A percentile compares a stretch with the other conserved stretches of the same genome.
These are phyloP conservation scores for Ambispora gerdemannii DNA, from an alignment of 192 early-diverging fungal species.

Conservation along the genomic window DNA sequence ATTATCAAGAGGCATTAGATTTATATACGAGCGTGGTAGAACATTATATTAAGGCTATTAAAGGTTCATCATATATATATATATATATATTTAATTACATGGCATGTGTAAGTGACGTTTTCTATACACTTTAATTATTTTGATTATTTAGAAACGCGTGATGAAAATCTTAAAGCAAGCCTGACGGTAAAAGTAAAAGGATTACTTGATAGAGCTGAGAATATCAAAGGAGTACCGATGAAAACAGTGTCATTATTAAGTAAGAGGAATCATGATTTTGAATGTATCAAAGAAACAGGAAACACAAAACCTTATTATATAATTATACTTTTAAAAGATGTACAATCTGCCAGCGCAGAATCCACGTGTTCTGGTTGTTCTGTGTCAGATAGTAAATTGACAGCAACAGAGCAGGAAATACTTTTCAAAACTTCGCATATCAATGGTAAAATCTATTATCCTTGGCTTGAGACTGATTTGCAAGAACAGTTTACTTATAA, in stretches of 20 bases:
- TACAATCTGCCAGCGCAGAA: background rate
- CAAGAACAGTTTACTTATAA: conserved; percentile 57
- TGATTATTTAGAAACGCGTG: conserved; percentile 27
- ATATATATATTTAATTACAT: background rate
- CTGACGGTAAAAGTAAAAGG: conserved; percentile 34
- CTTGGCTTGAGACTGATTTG: conserved; percentile 67
- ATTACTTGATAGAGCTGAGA: conserved; percentile 44
- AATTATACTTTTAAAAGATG: background rate
- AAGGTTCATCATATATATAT: conserved; percentile 37
- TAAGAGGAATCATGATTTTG: no score
- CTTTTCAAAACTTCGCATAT: conserved; percentile 66
- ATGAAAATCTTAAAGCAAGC: conserved; percentile 29
- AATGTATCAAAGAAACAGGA: no score
- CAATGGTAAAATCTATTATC: conserved; percentile 68
- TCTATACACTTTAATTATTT: background rate
- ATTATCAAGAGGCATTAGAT: conserved; percentile 46
- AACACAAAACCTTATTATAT: no score
- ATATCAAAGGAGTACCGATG: conserved; percentile 43
- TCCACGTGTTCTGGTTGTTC: background rate
- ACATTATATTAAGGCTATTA: conserved; percentile 44
- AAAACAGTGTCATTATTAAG: conserved; percentile 27
- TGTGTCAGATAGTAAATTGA: conserved; percentile 23
- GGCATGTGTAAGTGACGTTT: background rate
- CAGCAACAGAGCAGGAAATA: conserved; percentile 55
- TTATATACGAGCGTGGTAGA: conserved; percentile 51